A percentile compares a stretch with the other conserved stretches of the same genome.
phyloP scores from a whole-genome alignment of 129 eudicot genomes.

The Pulicaria dysenterica region DNA sequence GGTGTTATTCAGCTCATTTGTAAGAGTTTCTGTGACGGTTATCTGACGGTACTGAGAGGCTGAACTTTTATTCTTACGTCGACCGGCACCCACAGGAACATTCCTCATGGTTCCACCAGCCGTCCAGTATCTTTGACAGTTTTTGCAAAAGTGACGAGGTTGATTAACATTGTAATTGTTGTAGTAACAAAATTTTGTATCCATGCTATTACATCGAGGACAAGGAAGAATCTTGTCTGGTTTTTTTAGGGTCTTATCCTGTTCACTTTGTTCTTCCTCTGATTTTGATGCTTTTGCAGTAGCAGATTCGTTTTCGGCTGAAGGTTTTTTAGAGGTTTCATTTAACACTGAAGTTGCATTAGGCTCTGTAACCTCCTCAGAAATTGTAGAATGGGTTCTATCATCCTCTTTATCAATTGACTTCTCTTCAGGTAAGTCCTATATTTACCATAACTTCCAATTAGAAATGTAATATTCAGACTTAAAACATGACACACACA shows the following conservation, averaged over 20 bases:
- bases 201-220: conserved; percentile 93
- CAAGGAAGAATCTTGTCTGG: conserved; percentile 85
- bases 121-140: conserved; percentile 96
- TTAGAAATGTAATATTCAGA: background rate
- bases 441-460: conserved; percentile 27
- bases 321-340: conserved; percentile 37
- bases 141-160: conserved; percentile 91
- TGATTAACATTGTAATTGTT: conserved; percentile 86
- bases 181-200: conserved; percentile 85
- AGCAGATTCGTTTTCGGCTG: conserved; percentile 44
- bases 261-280: conserved; percentile 68
- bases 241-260: conserved; percentile 71
- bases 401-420: conserved; percentile 42
- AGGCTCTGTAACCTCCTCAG: conserved; percentile 50
- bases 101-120: conserved; percentile 95
- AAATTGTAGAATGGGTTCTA: conserved; percentile 35
- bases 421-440: conserved; percentile 41
- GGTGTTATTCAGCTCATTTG: conserved; percentile 36
- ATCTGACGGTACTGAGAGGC: conserved; percentile 56
- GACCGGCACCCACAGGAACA: conserved; percentile 90
- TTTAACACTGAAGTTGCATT: conserved; percentile 27
- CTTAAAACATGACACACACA: background rate
- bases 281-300: conserved; percentile 41
- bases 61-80: conserved; percentile 73
- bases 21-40: conserved; percentile 59